Base-by-base conservation (phyloP, 2,329 filamentous ascomycete species). In the Thyridium curvatum region DNA sequence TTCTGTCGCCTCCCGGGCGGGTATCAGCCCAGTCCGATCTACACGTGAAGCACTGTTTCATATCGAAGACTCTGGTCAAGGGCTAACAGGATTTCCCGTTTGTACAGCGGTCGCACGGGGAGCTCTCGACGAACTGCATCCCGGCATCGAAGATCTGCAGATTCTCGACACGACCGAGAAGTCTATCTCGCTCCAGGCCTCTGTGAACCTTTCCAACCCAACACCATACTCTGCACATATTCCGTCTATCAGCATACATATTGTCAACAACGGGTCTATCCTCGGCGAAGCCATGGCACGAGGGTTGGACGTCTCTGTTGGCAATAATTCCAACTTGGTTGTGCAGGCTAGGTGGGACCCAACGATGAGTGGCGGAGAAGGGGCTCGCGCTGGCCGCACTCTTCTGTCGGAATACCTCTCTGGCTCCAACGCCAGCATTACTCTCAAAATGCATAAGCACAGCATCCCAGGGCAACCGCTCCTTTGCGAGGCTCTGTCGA, bases 391-490 rank as follows among this genome's bases (percentile, higher is more conserved):
- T 44, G 89, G 86, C 2, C 73, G 78, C 38, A 76, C 89, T 34
- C 66, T 96, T 15, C 62, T 97, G 9, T 94, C 88, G 3, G 79
- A 86, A 50, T 97, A 93, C 53, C 68, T 96, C 10, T 97, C 90
- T 4, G 89, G 89, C 8, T 82, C 75, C 57, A 96, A 97, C 62
- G 89, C 86, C 1, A 88, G 79, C 15, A 63, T 97, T 33, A 85
- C 81, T 0, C 61, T 95, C 9, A 77, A 78, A 54, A 74, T 83
- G 3, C 85, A 95, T 56, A 65, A 74, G 35, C 69, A 70, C 32
- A 87, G 81, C 35, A 79, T 97, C 37, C 91, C 93, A 4, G 64
- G 73, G 1, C 74, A 87, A 37, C 89, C 87, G 1, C 58, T 70
- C 4, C 68, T 96, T 4, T 86, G 88, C 35, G 65, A 80, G 47